Conservation (phyloP, 208 protist species). For the Tritrichomonas musculus region DNA sequence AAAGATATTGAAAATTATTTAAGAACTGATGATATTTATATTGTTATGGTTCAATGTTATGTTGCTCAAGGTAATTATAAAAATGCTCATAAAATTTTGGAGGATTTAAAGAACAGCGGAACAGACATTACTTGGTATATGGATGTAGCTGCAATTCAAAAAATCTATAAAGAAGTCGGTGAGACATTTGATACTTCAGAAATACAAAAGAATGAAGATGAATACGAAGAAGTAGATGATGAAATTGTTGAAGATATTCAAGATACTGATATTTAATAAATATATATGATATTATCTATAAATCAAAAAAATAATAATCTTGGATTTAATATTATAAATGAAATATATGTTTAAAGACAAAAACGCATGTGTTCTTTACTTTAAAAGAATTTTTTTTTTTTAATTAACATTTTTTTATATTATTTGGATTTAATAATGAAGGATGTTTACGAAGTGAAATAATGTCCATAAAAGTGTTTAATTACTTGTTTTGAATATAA, state of each 20-base stretch:
- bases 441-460: too few species aligned
- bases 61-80: not conserved
- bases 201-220: not conserved
- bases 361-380: too few species aligned
- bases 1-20: not conserved
- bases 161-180: not conserved
- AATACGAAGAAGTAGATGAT: constrained; percentile 16
- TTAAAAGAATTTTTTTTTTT: too few species aligned
- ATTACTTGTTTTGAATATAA: too few species aligned
- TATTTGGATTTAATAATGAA: too few species aligned
- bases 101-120: not conserved
- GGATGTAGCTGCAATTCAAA: not conserved
- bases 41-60: not conserved
- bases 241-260: not conserved
- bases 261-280: not conserved
- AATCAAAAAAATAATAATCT: too few species aligned
- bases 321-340: too few species aligned
- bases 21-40: not conserved
- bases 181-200: not conserved
- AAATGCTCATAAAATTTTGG: not conserved
- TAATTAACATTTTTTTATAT: too few species aligned
- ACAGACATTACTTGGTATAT: not conserved
- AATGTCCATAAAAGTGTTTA: too few species aligned
- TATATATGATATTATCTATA: too few species aligned
- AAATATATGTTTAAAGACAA: too few species aligned